phyloP scores from a whole-genome alignment of 2,329 filamentous ascomycete species.

The Paracoccidioides brasiliensis region DNA sequence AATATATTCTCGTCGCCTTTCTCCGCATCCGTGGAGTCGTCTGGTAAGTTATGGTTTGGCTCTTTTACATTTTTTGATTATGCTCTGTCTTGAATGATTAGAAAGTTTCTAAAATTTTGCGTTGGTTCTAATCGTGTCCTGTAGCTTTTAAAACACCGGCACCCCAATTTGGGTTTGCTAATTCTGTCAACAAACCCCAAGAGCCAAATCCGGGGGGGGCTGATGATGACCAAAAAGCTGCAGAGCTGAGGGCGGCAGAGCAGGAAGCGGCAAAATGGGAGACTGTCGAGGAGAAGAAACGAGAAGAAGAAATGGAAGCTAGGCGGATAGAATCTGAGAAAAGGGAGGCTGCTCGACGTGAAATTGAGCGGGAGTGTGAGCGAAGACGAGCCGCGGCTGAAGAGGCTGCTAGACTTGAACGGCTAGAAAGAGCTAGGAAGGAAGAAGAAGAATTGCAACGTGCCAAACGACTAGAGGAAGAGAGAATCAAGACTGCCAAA shows the following conservation, averaged over 20 bases:
- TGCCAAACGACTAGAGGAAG: not conserved
- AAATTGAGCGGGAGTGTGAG: not conserved
- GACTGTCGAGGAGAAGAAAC: slow-evolving; percentile 4
- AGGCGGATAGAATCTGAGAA: slow-evolving; percentile 6
- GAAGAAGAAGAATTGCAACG: not conserved
- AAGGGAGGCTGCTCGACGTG: slow-evolving; percentile 1
- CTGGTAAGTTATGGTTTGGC: not conserved
- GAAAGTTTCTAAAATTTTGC: not conserved
- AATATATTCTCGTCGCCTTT: not conserved
- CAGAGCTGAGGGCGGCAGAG: slow-evolving; percentile 1
- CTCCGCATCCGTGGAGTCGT: not conserved
- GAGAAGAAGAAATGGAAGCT: slow-evolving; percentile 6
- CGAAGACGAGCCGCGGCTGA: slow-evolving; percentile 5
- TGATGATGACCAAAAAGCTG: slow-evolving; percentile 3
- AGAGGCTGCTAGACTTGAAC: slow-evolving; percentile 5
- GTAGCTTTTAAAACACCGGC: not conserved
- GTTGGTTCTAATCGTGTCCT: not conserved
- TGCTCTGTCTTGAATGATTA: not conserved
- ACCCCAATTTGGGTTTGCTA: not conserved
- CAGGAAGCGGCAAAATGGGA: not conserved
- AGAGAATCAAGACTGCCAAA: slow-evolving; percentile 6
- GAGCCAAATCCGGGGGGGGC: not conserved
- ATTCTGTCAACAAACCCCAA: not conserved
- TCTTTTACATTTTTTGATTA: not conserved
- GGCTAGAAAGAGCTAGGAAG: slow-evolving; percentile 6